A percentile compares a stretch with the other conserved stretches of the same genome.
Conservation (phyloP, 257 asterid species). For the Nicotiana undulata region DNA sequence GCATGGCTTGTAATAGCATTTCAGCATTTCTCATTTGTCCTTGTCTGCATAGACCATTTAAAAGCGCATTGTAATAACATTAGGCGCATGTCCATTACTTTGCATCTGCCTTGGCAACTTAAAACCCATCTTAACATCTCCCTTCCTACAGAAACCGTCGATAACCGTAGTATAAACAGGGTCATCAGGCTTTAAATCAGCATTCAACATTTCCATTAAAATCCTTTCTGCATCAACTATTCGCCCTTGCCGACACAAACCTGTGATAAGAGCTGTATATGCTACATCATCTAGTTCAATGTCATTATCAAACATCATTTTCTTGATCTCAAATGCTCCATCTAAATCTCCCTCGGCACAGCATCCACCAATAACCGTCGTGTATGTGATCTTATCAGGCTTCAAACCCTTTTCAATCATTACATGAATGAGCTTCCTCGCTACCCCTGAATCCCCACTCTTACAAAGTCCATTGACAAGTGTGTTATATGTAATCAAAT, state of each 20-base stretch:
- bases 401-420: conserved; percentile 63
- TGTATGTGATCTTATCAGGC: conserved; percentile 81
- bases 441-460: conserved; percentile 55
- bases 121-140: conserved; percentile 62
- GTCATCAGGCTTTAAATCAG: conserved; percentile 48
- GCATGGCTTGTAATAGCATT: conserved; percentile 74
- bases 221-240: conserved; percentile 48
- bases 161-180: conserved; percentile 64
- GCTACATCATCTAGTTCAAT: conserved; percentile 60
- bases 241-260: conserved; percentile 55
- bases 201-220: conserved; percentile 56
- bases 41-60: conserved; percentile 73
- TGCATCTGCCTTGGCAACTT: conserved; percentile 69
- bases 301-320: conserved; percentile 42
- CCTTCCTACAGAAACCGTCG: conserved; percentile 63
- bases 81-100: conserved; percentile 46
- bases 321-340: conserved; percentile 38
- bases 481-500: conserved; percentile 70
- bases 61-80: conserved; percentile 64
- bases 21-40: conserved; percentile 89
- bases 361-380: conserved; percentile 58
- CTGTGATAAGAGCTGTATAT: conserved; percentile 65
- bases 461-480: conserved; percentile 66
- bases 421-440: conserved; percentile 40
- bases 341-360: conserved; percentile 74